These are phyloP conservation scores for Escallonia herrerae DNA, from an alignment of 129 eudicot genomes.

Conservation along the genomic window DNA sequence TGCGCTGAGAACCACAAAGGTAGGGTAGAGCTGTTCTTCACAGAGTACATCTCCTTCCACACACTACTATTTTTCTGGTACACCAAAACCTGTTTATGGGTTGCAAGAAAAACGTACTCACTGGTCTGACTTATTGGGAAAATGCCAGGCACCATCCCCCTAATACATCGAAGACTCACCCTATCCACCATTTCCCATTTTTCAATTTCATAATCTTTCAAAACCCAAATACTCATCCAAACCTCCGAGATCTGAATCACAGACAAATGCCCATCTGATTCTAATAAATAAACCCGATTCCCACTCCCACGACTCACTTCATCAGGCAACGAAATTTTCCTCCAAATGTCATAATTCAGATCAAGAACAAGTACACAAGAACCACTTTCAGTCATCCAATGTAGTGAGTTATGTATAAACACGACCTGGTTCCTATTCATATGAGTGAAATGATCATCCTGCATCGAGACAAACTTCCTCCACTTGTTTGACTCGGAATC, in stretches of 20 bases:
- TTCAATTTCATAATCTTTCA: constrained; percentile 50
- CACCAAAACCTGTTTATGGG: constrained; percentile 73
- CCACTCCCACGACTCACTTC: constrained; percentile 54
- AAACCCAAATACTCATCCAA: constrained; percentile 87
- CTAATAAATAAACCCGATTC: constrained; percentile 72
- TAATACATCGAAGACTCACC: constrained; percentile 86
- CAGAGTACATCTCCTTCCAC: constrained; percentile 93
- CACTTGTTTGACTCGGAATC: constrained; percentile 63
- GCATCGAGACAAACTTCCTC: constrained; percentile 61
- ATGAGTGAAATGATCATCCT: constrained; percentile 76
- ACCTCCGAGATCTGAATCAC: constrained; percentile 73
- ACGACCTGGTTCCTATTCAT: constrained; percentile 86
- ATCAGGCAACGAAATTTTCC: constrained; percentile 52
- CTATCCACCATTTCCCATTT: constrained; percentile 70
- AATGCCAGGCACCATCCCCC: constrained; percentile 90
- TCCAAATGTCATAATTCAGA: constrained; percentile 63
- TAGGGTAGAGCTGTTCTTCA: constrained; percentile 54
- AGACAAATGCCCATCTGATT: constrained; percentile 62
- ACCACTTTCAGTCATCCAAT: constrained; percentile 75
- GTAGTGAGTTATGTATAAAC: constrained; percentile 56
- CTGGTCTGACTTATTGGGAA: constrained; percentile 71
- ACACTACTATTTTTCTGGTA: constrained; percentile 54
- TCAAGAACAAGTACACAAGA: constrained; percentile 70
- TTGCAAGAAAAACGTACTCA: constrained; percentile 63
- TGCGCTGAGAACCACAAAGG: constrained; percentile 89